Conservation (phyloP, 2,329 filamentous ascomycete species). For the Metarhizium album region DNA sequence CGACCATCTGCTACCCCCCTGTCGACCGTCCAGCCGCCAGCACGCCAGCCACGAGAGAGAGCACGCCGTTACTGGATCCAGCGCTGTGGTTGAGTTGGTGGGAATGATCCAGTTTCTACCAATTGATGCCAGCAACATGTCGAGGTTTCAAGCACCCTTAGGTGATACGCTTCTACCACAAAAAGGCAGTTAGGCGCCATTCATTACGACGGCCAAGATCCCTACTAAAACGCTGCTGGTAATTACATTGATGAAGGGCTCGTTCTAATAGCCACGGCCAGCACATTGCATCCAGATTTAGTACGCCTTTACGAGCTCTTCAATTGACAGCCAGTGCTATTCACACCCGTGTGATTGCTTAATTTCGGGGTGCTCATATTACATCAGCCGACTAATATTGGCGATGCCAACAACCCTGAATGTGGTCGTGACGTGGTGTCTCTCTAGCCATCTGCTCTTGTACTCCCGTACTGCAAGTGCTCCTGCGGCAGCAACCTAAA, state of each 20-base stretch:
- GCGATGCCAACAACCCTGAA: not conserved
- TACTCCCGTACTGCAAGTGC: not conserved
- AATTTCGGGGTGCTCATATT: constrained; percentile 1
- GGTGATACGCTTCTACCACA: not conserved
- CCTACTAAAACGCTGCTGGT: not conserved
- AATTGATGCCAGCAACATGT: not conserved
- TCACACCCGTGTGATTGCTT: not conserved
- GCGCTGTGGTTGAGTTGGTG: constrained; percentile 6
- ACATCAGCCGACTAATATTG: constrained; percentile 1
- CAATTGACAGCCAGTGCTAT: not conserved
- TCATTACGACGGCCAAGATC: not conserved
- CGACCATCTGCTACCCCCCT: not conserved
- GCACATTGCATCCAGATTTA: not conserved
- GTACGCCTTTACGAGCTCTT: not conserved
- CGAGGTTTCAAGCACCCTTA: not conserved
- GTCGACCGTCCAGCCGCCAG: not conserved
- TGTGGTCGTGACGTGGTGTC: not conserved
- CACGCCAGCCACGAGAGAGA: not conserved
- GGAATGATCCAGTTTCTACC: not conserved
- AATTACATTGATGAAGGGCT: too few relatives aligned
- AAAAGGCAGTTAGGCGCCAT: not conserved
- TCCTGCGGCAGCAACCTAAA: not conserved
- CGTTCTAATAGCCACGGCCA: not conserved
- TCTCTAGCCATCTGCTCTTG: not conserved
- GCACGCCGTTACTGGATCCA: constrained; percentile 6